Base-by-base conservation (phyloP, 1,284 basidiomycete species). In the Cryptococcus amylolentus region DNA sequence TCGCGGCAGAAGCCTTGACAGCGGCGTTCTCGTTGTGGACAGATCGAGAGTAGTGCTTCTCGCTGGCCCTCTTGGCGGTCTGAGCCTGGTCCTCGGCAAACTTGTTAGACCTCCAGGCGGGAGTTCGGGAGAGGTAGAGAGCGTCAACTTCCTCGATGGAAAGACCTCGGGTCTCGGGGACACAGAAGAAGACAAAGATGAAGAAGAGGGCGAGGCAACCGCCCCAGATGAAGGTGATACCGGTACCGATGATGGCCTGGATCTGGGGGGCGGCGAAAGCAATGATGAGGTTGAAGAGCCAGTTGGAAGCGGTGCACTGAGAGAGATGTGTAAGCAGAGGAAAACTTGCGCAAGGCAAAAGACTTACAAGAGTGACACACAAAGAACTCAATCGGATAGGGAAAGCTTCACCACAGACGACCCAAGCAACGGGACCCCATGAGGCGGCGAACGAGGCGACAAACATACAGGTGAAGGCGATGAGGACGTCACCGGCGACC, bases 391-490 rank as follows among this genome's bases (percentile, higher is more conserved):
- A 67, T 43, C 73, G 68, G 57, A 75, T 72, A 37, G 77, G 76
- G 76, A 79, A 79, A 42, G 77, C 73, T 63, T 80, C 79, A 49
- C 75, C 76, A 58, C 66, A 68, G 39, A 73, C 71, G 55, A 75
- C 74, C 73, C 69, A 70, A 35, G 69, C 77, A 45, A 79, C 74
- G 4, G 79, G 78, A 31, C 78, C 79, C 76, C 77, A 80, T 49
- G 75, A 75, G 13, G 73, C 63, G 10, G 80, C 80, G 64, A 81
- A 81, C 27, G 70, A 73, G 27, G 77, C 78, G 58, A 81, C 71
- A 70, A 81, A 81, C 64, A 80, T 60, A 69, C 78, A 80, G 42
- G 74, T 77, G 66, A 80, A 80, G 39, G 78, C 78, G 64, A 82
- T 78, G 52, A 79, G 69, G 18, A 77, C 71, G 63, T 80, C 75